Evolutionary conservation across 345 rosid genomes (phyloP).

Genomic region (Dimocarpus longan): DNA sequence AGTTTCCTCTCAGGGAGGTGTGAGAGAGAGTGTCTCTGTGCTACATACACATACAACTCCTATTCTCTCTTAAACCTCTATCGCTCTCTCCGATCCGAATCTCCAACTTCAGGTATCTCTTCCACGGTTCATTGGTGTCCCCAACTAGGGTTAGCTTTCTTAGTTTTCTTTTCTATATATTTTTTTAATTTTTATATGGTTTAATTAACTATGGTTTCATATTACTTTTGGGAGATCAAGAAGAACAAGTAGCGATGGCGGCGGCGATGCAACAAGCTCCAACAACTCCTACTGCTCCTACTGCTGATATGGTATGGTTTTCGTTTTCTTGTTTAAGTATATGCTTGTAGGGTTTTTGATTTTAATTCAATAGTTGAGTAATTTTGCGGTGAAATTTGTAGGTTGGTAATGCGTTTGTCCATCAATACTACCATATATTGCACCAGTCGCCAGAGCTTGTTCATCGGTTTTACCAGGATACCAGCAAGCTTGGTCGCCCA

Average conservation of each 20-base stretch:
- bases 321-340: not conserved
- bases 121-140: too few species aligned
- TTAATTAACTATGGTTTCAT: conserved; percentile 11
- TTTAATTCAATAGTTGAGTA: not conserved
- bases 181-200: not conserved
- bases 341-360: conserved; percentile 9
- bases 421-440: conserved; percentile 86
- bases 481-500: conserved; percentile 91
- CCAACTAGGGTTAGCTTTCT: not conserved
- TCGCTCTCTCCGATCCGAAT: conserved; percentile 23
- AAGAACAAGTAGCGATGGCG: conserved; percentile 40
- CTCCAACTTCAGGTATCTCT: conserved; percentile 3
- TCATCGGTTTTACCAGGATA: conserved; percentile 91
- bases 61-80: conserved; percentile 23
- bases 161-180: not conserved
- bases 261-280: conserved; percentile 49
- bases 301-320: conserved; percentile 52
- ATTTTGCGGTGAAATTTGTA: conserved; percentile 18
- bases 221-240: conserved; percentile 24
- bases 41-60: not conserved
- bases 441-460: conserved; percentile 91
- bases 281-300: conserved; percentile 37
- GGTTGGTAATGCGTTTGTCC: conserved; percentile 97
- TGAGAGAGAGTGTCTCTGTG: conserved; percentile 29
- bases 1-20: conserved; percentile 41